Conservation (phyloP, 768 basidiomycete genomes). For the Xerocomus brunneocitrinus region DNA sequence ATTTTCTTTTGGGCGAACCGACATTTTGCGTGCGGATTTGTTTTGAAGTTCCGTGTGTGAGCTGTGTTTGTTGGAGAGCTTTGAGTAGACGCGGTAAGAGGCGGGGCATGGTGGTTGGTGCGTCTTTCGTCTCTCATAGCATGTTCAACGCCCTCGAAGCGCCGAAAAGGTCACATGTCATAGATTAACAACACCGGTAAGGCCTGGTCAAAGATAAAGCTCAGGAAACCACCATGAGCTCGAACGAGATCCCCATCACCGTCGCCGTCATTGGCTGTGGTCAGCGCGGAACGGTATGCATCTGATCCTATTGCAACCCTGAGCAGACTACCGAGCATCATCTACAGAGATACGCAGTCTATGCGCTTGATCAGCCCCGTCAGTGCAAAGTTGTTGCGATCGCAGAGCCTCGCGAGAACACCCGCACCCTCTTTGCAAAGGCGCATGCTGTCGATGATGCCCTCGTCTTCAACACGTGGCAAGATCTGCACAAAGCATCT, state of each 20-base stretch:
- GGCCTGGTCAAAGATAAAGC: slow-evolving; percentile 31
- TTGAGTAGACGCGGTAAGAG: slow-evolving; percentile 62
- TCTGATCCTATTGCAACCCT: not conserved
- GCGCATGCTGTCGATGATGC: slow-evolving; percentile 59
- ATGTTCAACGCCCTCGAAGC: not conserved
- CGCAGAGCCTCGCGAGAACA: slow-evolving; percentile 73
- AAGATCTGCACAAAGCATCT: slow-evolving; percentile 65
- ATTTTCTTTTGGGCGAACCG: slow-evolving; percentile 24
- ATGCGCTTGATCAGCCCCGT: slow-evolving; percentile 55
- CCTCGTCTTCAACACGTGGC: slow-evolving; percentile 67
- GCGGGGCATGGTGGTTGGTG: slow-evolving; percentile 50
- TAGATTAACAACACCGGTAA: slow-evolving; percentile 12
- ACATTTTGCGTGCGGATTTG: slow-evolving; percentile 8
- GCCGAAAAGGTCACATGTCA: slow-evolving; percentile 19
- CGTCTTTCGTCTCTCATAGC: not conserved
- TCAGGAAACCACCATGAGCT: slow-evolving; percentile 12
- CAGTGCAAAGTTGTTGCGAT: slow-evolving; percentile 77
- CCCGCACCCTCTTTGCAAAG: slow-evolving; percentile 53
- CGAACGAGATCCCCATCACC: slow-evolving; percentile 45
- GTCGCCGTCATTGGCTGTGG: slow-evolving; percentile 81
- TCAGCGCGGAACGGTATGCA: slow-evolving; percentile 68
- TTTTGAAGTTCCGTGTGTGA: slow-evolving; percentile 5
- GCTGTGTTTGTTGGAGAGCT: slow-evolving; percentile 32
- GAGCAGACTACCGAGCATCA: not conserved
- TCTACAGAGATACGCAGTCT: slow-evolving; percentile 56